Base-by-base conservation (phyloP, 768 basidiomycete species). In the Lepiota venenata region DNA sequence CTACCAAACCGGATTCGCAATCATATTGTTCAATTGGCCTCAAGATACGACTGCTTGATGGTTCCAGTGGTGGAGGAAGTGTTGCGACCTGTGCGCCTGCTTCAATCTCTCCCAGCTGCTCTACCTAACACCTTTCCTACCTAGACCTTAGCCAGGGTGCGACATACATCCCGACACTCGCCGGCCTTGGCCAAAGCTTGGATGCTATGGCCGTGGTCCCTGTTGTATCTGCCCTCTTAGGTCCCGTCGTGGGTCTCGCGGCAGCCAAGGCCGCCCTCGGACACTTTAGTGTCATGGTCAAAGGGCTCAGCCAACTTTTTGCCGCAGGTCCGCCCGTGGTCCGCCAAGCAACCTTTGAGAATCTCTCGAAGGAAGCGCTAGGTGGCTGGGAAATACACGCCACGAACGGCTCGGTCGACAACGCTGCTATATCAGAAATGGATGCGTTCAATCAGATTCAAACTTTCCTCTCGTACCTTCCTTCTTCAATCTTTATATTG, bases 251-350 rank as follows among this genome's bases (percentile, higher is more conserved):
- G 25, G 73, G 73, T 9, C 63, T 74, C 2, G 73, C 67, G n/a
- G 67, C 72, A 42, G 72, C 73, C 2, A 74, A 74, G 60, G 67
- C 72, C 11, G 70, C 65, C 29, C 51, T 70, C 29, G 63, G 73
- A 11, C 72, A 73, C 60, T 74, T 74, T 59, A 71, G 72, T 46
- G 71, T 74, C 37, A 73, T 74, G 72, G 71, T 74, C 2, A 72
- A 70, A 59, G 72, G 68, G 8, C 56, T 74, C n/a, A 71, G 70
- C 42, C 64, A 69, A 45, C 62, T 67, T 10, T 71, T 72, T 47
- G 69, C 70, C 6, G 68, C 70, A 2, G 70, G 71, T 2, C 69
- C 71, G 9, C 70, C 70, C 1, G 67, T 73, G 10, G 71, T 73
- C 32, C 69, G 67, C 45, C 69, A 70, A 59, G 70, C 70, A 9